Conservation (phyloP, 176 grass and related monocot species). For the Ampelocalamus luodianensis region DNA sequence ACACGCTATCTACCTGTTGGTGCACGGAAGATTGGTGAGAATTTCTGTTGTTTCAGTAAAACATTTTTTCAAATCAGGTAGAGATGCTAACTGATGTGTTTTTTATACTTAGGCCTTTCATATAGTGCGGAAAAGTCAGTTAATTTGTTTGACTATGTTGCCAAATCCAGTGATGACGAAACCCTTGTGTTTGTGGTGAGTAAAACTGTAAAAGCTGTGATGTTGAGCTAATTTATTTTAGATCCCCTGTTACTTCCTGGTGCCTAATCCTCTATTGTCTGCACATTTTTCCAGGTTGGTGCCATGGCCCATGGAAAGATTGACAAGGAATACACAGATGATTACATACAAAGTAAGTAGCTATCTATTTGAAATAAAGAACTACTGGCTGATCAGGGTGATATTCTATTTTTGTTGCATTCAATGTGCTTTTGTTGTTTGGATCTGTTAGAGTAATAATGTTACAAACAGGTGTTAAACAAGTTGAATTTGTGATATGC, state of each 20-base stretch:
- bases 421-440: background rate
- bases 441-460: background rate
- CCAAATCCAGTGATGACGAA: slow-evolving; percentile 64
- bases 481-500: background rate
- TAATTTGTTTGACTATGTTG: slow-evolving; percentile 90
- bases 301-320: slow-evolving; percentile 96
- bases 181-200: slow-evolving; percentile 91
- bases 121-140: slow-evolving; percentile 85
- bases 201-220: slow-evolving; percentile 27
- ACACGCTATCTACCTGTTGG: slow-evolving; percentile 79
- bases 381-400: slow-evolving; percentile 1
- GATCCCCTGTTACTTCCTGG: slow-evolving; percentile 12
- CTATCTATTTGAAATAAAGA: slow-evolving; percentile 8
- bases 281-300: slow-evolving; percentile 68
- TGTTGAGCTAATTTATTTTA: slow-evolving; percentile 13
- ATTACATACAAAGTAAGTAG: slow-evolving; percentile 90
- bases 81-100: slow-evolving; percentile 22
- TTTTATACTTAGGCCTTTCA: slow-evolving; percentile 73
- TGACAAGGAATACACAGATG: slow-evolving; percentile 77
- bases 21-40: slow-evolving; percentile 78
- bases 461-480: background rate
- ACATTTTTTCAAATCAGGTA: slow-evolving; percentile 20
- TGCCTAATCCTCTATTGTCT: slow-evolving; percentile 20
- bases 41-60: slow-evolving; percentile 2
- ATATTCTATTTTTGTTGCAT: background rate